Conservation (phyloP, 768 basidiomycete genomes). For the Trametes coccinea region DNA sequence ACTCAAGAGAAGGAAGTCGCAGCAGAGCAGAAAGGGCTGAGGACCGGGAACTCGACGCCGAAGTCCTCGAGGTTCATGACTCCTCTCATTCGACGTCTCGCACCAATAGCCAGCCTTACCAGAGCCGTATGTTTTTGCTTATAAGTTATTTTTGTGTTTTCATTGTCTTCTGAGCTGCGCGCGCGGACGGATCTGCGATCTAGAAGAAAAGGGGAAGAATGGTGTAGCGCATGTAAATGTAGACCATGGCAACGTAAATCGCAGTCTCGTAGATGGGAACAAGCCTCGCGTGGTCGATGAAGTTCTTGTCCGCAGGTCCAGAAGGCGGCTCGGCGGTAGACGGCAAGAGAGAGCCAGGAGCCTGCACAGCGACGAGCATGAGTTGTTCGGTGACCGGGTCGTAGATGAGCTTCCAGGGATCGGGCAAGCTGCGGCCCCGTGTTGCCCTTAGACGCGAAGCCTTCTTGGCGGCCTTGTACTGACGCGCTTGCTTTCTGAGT, state of each 20-base stretch:
- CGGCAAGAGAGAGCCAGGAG: neutral
- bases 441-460: neutral
- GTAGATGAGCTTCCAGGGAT: neutral
- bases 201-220: constrained; percentile 1
- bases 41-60: neutral
- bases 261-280: neutral
- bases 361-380: neutral
- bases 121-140: neutral
- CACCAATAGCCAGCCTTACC: constrained; percentile 8
- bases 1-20: neutral
- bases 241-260: neutral
- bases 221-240: neutral
- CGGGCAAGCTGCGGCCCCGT: constrained; percentile 6
- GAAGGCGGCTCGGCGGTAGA: too few species aligned
- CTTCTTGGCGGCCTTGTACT: neutral
- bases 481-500: neutral
- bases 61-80: constrained; percentile 4
- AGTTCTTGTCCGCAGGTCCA: too few species aligned
- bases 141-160: neutral
- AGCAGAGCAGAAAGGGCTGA: neutral
- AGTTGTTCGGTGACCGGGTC: neutral
- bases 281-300: neutral
- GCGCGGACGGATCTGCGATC: neutral
- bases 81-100: constrained; percentile 1
- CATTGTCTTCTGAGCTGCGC: constrained; percentile 1